phyloP scores from a whole-genome alignment of 163 green algal species.

The Chlorella variabilis region DNA sequence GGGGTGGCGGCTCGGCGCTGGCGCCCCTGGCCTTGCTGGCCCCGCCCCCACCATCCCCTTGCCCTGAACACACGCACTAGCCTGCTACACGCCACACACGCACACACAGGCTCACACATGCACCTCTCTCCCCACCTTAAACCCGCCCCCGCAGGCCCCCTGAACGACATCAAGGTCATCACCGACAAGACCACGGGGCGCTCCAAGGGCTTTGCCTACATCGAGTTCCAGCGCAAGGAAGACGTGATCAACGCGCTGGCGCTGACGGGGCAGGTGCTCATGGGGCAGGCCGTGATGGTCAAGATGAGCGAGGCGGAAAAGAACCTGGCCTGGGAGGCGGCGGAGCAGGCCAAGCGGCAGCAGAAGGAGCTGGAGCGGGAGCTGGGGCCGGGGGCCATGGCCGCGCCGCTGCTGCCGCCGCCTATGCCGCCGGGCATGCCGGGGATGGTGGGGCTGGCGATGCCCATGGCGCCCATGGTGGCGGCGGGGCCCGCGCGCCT shows the following conservation, averaged over 20 bases:
- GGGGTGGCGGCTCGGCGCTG: background rate
- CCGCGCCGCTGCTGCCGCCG: background rate
- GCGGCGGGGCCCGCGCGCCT: conserved; percentile 65
- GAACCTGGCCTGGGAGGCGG: conserved; percentile 94
- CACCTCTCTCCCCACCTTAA: background rate
- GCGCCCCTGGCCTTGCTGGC: too few relatives aligned
- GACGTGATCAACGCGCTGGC: conserved; percentile 84
- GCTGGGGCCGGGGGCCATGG: conserved; percentile 10
- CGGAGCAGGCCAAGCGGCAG: conserved; percentile 75
- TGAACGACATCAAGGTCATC: conserved; percentile 94
- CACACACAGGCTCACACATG: background rate
- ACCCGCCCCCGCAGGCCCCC: conserved; percentile 3
- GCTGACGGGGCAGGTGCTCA: conserved; percentile 86
- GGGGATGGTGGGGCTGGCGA: background rate
- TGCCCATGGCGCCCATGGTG: background rate
- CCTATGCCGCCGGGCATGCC: background rate
- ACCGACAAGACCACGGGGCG: conserved; percentile 90
- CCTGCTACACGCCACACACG: background rate
- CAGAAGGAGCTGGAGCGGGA: conserved; percentile 34
- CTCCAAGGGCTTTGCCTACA: conserved; percentile 96
- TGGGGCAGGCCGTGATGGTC: conserved; percentile 92
- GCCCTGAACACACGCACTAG: too few relatives aligned
- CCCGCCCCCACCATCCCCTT: too few relatives aligned
- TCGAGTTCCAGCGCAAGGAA: conserved; percentile 82
- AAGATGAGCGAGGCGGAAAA: conserved; percentile 93